These are phyloP conservation scores for Bifiguratus adelaidae DNA, from an alignment of 192 early-diverging fungal species.

Conservation along the genomic window DNA sequence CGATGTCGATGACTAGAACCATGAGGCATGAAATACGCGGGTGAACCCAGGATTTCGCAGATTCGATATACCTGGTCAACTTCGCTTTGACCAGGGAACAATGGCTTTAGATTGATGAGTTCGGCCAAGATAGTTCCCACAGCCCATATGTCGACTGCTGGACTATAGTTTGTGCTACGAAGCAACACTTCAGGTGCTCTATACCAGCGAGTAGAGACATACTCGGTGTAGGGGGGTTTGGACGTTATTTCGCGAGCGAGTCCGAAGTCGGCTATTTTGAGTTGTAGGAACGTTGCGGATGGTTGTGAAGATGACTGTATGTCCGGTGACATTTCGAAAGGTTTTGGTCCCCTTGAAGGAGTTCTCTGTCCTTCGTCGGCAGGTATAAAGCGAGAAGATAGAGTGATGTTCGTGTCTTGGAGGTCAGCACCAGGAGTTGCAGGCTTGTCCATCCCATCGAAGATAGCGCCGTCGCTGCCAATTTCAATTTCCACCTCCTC, in stretches of 20 bases:
- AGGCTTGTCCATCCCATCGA: too few relatives aligned
- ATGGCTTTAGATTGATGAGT: slow-evolving; percentile 71
- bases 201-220: slow-evolving; percentile 96
- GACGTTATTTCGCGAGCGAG: slow-evolving; percentile 84
- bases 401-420: too few relatives aligned
- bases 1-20: too few relatives aligned
- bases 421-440: too few relatives aligned
- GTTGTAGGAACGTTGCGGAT: slow-evolving; percentile 15
- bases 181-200: slow-evolving; percentile 93
- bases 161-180: slow-evolving; percentile 70
- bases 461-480: too few relatives aligned
- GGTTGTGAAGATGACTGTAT: neutral
- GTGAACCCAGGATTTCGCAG: slow-evolving; percentile 71
- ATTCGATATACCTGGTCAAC: slow-evolving; percentile 89
- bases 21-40: slow-evolving; percentile 10
- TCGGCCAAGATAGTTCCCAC: slow-evolving; percentile 88
- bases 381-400: too few relatives aligned
- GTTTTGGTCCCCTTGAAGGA: neutral
- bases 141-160: slow-evolving; percentile 95
- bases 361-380: neutral
- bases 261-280: slow-evolving; percentile 97
- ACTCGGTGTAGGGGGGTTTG: slow-evolving; percentile 89
- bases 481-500: too few relatives aligned
- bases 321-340: neutral
- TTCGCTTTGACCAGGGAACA: slow-evolving; percentile 92